A percentile compares a stretch with the other conserved stretches of the same genome.
These are phyloP conservation scores for Nitzschia sp. DNA, from an alignment of 108 stramenopile species.

Conservation along the genomic window DNA sequence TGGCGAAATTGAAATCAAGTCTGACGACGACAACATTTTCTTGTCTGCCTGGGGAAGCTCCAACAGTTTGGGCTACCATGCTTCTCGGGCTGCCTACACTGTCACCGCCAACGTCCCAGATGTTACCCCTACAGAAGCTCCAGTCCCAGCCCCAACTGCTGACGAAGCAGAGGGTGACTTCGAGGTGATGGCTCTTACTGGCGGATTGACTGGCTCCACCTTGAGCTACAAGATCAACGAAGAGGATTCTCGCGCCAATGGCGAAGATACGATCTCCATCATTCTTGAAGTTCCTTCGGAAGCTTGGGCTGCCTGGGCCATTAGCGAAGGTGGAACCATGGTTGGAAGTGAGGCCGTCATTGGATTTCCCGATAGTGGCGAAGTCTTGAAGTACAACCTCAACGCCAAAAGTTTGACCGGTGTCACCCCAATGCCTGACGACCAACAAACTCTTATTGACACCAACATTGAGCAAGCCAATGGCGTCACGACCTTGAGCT, in stretches of 20 bases:
- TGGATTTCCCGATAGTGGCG: slow-evolving; percentile 41
- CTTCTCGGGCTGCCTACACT: slow-evolving; percentile 17
- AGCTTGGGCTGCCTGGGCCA: slow-evolving; percentile 44
- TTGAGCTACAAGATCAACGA: slow-evolving; percentile 4
- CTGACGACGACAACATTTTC: slow-evolving; percentile 32
- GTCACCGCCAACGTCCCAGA: not conserved
- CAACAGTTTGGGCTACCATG: slow-evolving; percentile 43
- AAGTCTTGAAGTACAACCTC: slow-evolving; percentile 46
- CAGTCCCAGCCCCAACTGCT: slow-evolving; percentile 6
- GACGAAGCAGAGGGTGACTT: not conserved
- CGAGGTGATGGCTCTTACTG: slow-evolving; percentile 1
- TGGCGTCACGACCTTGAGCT: slow-evolving; percentile 47
- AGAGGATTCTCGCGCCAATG: slow-evolving; percentile 6
- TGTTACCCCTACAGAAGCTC: too few species aligned
- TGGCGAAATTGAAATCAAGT: slow-evolving; percentile 39
- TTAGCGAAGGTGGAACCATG: slow-evolving; percentile 38
- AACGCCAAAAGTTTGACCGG: slow-evolving; percentile 17
- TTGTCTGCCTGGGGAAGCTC: slow-evolving; percentile 41
- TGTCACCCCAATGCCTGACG: slow-evolving; percentile 26
- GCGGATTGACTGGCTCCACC: slow-evolving; percentile 10
- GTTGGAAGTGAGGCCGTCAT: slow-evolving; percentile 49
- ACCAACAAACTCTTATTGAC: slow-evolving; percentile 48
- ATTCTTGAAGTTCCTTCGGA: slow-evolving; percentile 4
- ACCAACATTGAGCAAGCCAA: slow-evolving; percentile 36
- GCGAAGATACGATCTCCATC: slow-evolving; percentile 18